Percentiles rank a stretch among this genome's conserved stretches.
Conservation (phyloP, 2,329 filamentous ascomycete species). For the Trichoderma pleuroti region DNA sequence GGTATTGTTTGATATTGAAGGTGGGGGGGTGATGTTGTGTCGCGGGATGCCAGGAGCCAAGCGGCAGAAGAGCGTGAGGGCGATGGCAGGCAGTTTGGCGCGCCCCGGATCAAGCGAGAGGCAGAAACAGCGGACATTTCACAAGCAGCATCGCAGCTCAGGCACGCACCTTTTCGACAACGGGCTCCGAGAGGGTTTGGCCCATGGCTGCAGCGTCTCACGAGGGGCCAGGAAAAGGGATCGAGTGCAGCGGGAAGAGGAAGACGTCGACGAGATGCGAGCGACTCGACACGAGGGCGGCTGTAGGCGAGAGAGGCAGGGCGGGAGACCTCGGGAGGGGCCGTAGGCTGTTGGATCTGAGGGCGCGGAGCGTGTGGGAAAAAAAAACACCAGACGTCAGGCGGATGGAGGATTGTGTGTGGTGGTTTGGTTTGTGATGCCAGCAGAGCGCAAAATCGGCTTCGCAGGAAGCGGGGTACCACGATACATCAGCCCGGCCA, state of each 20-base stretch:
- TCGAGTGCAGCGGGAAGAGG: conserved; percentile 9
- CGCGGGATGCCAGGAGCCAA: background rate
- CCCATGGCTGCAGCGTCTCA: conserved; percentile 62
- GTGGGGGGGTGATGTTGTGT: background rate
- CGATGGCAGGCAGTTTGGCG: conserved; percentile 7
- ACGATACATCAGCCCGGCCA: conserved; percentile 14
- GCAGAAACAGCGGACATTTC: conserved; percentile 9
- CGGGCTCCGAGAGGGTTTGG: conserved; percentile 98
- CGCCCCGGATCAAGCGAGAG: background rate
- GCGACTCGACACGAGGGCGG: background rate
- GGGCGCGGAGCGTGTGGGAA: background rate
- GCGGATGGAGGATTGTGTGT: conserved; percentile 10
- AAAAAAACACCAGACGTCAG: conserved; percentile 5
- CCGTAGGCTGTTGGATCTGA: conserved; percentile 11
- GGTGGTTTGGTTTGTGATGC: conserved; percentile 19
- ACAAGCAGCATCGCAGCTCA: conserved; percentile 38
- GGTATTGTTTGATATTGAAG: background rate
- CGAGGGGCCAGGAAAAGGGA: conserved; percentile 18
- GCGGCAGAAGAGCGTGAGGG: background rate
- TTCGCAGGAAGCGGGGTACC: conserved; percentile 21
- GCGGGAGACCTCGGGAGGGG: background rate
- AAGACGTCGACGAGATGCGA: background rate
- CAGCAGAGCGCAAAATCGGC: conserved; percentile 20
- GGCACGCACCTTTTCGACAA: conserved; percentile 85
- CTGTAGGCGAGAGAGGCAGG: background rate